Evolutionary conservation across 2,329 filamentous ascomycete genomes (phyloP).

Genomic region (Ophiobolus disseminans): DNA sequence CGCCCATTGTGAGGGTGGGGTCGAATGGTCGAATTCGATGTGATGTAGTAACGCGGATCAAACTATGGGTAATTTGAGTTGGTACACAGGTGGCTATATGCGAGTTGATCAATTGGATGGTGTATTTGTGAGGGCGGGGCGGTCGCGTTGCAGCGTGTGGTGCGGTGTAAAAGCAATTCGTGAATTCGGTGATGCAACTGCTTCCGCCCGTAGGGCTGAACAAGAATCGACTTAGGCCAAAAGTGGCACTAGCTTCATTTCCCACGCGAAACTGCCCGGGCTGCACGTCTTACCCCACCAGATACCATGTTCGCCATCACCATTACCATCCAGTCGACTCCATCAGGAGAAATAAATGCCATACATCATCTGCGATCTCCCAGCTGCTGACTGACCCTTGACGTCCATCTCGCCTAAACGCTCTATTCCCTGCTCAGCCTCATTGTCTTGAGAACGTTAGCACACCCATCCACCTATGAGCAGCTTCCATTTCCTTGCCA

Average conservation of each 20-base stretch:
- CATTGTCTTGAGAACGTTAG: not conserved
- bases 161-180: not conserved
- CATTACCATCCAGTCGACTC: too few relatives aligned
- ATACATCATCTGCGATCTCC: too few relatives aligned
- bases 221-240: conserved; percentile 4
- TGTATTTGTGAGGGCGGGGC: not conserved
- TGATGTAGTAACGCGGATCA: too few relatives aligned
- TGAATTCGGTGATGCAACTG: conserved; percentile 19
- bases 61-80: too few relatives aligned
- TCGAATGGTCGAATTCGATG: too few relatives aligned
- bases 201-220: conserved; percentile 9
- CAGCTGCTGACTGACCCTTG: too few relatives aligned
- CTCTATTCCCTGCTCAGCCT: not conserved
- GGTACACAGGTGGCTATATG: too few relatives aligned
- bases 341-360: too few relatives aligned
- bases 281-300: too few relatives aligned
- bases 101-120: not conserved
- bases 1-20: conserved; percentile 34
- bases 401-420: too few relatives aligned
- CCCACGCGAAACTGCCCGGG: too few relatives aligned
- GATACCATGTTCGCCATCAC: too few relatives aligned
- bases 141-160: not conserved
- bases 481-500: not conserved
- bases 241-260: conserved; percentile 1
- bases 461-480: not conserved